These are phyloP conservation scores for Annona squamosa DNA, from an alignment of 164 flowering plant genomes.

Conservation along the genomic window DNA sequence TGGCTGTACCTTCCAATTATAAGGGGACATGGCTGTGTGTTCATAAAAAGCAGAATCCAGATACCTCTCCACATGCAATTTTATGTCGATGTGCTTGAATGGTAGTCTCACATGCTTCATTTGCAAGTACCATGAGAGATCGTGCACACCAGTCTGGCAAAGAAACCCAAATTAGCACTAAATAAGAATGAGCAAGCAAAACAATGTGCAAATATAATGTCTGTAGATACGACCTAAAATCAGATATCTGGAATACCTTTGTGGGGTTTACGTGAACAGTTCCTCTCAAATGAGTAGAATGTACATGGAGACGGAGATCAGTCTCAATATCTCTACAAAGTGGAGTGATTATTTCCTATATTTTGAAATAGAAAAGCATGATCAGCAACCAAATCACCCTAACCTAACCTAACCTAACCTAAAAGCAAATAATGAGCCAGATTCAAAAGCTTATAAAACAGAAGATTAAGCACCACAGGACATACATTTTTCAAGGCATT, in stretches of 20 bases:
- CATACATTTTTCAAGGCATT: slow-evolving; percentile 21
- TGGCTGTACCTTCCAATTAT: slow-evolving; percentile 24
- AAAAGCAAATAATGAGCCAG: background rate
- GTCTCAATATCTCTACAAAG: slow-evolving; percentile 29
- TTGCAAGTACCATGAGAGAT: slow-evolving; percentile 29
- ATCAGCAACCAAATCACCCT: background rate
- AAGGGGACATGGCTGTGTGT: slow-evolving; percentile 23
- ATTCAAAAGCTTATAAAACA: slow-evolving; percentile 5
- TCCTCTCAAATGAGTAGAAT: slow-evolving; percentile 22
- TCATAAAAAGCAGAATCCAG: slow-evolving; percentile 22
- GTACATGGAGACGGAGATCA: slow-evolving; percentile 33
- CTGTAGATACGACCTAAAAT: background rate
- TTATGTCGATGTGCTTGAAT: slow-evolving; percentile 20
- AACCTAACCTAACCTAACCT: background rate
- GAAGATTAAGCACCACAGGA: background rate
- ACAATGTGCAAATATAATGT: background rate
- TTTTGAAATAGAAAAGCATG: slow-evolving; percentile 1
- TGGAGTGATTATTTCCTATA: slow-evolving; percentile 25
- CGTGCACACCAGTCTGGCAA: slow-evolving; percentile 25
- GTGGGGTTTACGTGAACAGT: slow-evolving; percentile 24
- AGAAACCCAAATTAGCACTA: slow-evolving; percentile 10
- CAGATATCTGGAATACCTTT: slow-evolving; percentile 19
- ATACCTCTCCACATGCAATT: slow-evolving; percentile 22
- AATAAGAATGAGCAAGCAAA: background rate
- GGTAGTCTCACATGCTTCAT: slow-evolving; percentile 23